A percentile compares a stretch with the other conserved stretches of the same genome.
Evolutionary conservation across 257 asterid species (phyloP).

Genomic region (Oldenlandia corymbosa): DNA sequence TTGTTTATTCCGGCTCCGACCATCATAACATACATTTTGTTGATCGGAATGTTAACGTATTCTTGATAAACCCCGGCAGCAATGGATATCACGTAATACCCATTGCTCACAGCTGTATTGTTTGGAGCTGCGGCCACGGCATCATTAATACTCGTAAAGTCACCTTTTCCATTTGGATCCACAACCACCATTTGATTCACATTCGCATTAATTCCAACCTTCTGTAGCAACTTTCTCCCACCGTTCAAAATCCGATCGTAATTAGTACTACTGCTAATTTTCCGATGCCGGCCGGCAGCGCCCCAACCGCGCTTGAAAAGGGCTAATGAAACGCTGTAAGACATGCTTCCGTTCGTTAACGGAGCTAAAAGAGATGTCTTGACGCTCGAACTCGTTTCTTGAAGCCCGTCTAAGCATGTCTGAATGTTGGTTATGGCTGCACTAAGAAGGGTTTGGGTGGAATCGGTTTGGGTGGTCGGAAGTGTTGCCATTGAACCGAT

Average conservation of each 20-base stretch:
- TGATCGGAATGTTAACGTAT: slow-evolving; percentile 42
- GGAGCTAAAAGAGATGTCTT: slow-evolving; percentile 36
- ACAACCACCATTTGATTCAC: slow-evolving; percentile 49
- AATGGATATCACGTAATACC: slow-evolving; percentile 50
- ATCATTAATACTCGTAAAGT: slow-evolving; percentile 46
- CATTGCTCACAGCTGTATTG: slow-evolving; percentile 33
- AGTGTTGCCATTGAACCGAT: slow-evolving; percentile 7
- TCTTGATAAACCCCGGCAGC: slow-evolving; percentile 62
- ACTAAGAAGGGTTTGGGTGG: slow-evolving; percentile 53
- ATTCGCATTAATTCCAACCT: not conserved
- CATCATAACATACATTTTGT: slow-evolving; percentile 59
- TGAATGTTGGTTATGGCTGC: slow-evolving; percentile 59
- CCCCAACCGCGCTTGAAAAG: slow-evolving; percentile 56
- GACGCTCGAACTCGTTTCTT: slow-evolving; percentile 34
- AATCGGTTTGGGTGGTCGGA: slow-evolving; percentile 31
- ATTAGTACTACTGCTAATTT: too few relatives aligned
- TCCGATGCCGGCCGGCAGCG: too few relatives aligned
- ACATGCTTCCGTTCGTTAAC: slow-evolving; percentile 48
- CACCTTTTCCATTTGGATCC: slow-evolving; percentile 44
- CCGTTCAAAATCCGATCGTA: slow-evolving; percentile 1
- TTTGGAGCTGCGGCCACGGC: slow-evolving; percentile 59
- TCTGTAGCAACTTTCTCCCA: slow-evolving; percentile 43
- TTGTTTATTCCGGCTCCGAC: slow-evolving; percentile 65
- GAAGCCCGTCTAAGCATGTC: slow-evolving; percentile 67
- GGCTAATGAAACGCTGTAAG: slow-evolving; percentile 58